Percentiles rank a stretch among this genome's conserved stretches.
Evolutionary conservation across 2,329 filamentous ascomycete species (phyloP).

Genomic region (Talaromyces sp.): DNA sequence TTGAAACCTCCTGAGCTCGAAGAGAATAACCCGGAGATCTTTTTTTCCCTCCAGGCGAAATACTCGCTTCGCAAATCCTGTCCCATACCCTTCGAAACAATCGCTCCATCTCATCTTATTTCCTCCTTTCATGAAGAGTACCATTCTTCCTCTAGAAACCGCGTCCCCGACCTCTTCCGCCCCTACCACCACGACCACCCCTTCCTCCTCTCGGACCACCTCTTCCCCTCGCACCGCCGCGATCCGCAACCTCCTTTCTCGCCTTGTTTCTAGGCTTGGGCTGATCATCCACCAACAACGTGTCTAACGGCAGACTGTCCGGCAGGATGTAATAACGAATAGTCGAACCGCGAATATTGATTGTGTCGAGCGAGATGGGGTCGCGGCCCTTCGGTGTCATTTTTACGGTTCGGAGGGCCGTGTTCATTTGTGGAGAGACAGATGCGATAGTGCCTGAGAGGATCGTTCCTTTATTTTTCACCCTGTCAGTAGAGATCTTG

Average conservation of each 20-base stretch:
- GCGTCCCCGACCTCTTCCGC: slow-evolving; percentile 48
- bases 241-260: slow-evolving; percentile 72
- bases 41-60: neutral
- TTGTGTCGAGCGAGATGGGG: slow-evolving; percentile 82
- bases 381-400: slow-evolving; percentile 90
- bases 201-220: slow-evolving; percentile 36
- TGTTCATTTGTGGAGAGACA: slow-evolving; percentile 98
- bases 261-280: slow-evolving; percentile 99
- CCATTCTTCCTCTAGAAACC: slow-evolving; percentile 30
- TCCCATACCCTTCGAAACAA: too few relatives aligned
- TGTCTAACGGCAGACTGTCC: slow-evolving; percentile 91
- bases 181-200: slow-evolving; percentile 20
- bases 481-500: neutral
- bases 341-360: slow-evolving; percentile 94
- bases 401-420: slow-evolving; percentile 88
- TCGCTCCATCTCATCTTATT: too few relatives aligned
- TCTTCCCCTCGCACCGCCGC: slow-evolving; percentile 47
- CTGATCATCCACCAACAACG: slow-evolving; percentile 89
- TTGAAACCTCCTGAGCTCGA: neutral
- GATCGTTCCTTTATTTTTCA: slow-evolving; percentile 69
- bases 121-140: too few relatives aligned
- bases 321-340: slow-evolving; percentile 97
- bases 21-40: neutral
- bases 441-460: slow-evolving; percentile 95
- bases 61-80: too few relatives aligned